These are phyloP conservation scores for Botrytis fabae DNA, from an alignment of 2,329 filamentous ascomycete genomes.

Conservation along the genomic window DNA sequence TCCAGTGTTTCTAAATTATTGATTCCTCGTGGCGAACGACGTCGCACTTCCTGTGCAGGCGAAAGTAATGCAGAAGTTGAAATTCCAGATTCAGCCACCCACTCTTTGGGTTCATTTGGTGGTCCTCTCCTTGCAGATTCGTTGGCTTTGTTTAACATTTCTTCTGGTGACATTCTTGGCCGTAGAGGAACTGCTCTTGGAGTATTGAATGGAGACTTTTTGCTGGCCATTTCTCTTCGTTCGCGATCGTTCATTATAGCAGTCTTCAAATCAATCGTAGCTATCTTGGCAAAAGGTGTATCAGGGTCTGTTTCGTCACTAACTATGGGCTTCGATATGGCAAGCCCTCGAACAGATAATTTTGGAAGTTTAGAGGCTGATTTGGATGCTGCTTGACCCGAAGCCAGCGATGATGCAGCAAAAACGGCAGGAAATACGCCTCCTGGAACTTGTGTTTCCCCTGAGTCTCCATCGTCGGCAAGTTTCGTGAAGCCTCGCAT, in stretches of 20 bases:
- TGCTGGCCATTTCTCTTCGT: conserved; percentile 34
- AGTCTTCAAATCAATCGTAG: conserved; percentile 39
- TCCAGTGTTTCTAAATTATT: conserved; percentile 29
- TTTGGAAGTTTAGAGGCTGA: conserved; percentile 34
- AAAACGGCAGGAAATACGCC: conserved; percentile 34
- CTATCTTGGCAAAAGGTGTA: conserved; percentile 37
- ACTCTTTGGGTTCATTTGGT: conserved; percentile 18
- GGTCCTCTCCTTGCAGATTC: conserved; percentile 33
- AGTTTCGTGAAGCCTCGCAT: conserved; percentile 34
- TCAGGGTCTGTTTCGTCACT: conserved; percentile 21
- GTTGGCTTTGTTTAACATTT: conserved; percentile 31
- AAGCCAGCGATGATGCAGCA: conserved; percentile 24
- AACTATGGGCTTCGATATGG: conserved; percentile 39
- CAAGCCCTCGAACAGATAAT: conserved; percentile 34
- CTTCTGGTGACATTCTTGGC: conserved; percentile 28
- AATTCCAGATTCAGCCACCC: conserved; percentile 32
- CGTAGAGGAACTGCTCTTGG: conserved; percentile 33
- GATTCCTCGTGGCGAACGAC: conserved; percentile 37
- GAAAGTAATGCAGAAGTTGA: conserved; percentile 40
- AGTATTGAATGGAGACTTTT: conserved; percentile 32
- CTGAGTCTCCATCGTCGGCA: conserved; percentile 22
- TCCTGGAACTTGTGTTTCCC: conserved; percentile 31
- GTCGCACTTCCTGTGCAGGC: conserved; percentile 39
- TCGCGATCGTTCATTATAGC: conserved; percentile 39
- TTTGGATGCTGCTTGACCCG: conserved; percentile 26